phyloP scores from a whole-genome alignment of 495 filamentous ascomycete genomes.

The Xylaria flabelliformis region DNA sequence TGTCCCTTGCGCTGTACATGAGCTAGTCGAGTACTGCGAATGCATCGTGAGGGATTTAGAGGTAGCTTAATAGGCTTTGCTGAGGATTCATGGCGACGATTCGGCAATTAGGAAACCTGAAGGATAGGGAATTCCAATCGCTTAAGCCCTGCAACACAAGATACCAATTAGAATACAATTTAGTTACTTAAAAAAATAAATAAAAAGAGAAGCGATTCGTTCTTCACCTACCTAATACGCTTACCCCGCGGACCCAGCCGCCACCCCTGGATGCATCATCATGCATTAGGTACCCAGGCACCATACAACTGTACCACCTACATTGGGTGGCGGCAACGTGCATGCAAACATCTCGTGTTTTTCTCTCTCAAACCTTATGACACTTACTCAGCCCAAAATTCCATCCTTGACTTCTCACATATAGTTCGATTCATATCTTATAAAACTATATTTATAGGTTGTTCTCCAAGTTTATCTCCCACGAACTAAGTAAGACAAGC shows the following conservation, averaged over 20 bases:
- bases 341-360: constrained; percentile 5
- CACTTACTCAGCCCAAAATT: not conserved
- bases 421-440: not conserved
- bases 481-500: not conserved
- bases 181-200: not conserved
- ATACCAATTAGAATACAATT: constrained; percentile 8
- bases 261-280: constrained; percentile 5
- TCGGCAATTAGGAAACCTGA: not conserved
- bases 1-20: not conserved
- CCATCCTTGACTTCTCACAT: not conserved
- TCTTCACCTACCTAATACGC: not conserved
- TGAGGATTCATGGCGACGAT: not conserved
- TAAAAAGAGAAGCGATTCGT: constrained; percentile 2
- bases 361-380: no score
- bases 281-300: constrained; percentile 8
- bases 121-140: not conserved
- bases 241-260: constrained; percentile 26
- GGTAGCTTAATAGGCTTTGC: not conserved
- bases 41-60: not conserved
- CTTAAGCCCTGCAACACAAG: no score
- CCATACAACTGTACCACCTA: not conserved
- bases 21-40: not conserved
- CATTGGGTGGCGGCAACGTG: constrained; percentile 10
- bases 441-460: not conserved
- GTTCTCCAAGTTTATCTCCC: not conserved